These are phyloP conservation scores for Tolypocladium endophyticum DNA, from an alignment of 2,329 filamentous ascomycete genomes.

Conservation along the genomic window DNA sequence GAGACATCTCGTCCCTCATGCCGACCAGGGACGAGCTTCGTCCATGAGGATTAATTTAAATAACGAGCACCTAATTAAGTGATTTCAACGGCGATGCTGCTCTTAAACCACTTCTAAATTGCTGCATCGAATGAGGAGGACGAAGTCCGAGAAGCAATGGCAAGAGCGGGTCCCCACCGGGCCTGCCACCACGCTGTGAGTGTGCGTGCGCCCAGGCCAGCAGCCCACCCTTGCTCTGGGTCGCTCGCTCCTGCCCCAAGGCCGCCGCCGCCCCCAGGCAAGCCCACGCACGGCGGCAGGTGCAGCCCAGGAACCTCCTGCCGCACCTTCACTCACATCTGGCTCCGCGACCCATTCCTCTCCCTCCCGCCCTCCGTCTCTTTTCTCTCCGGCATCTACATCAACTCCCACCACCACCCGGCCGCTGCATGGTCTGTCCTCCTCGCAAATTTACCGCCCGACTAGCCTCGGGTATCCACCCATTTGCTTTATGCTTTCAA, in stretches of 20 bases:
- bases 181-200: conserved; percentile 5
- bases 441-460: conserved; percentile 3
- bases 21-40: background rate
- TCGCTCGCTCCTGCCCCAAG: background rate
- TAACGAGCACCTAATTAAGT: no score
- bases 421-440: conserved; percentile 4
- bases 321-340: conserved; percentile 11
- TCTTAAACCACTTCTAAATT: background rate
- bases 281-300: conserved; percentile 1
- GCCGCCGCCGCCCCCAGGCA: background rate
- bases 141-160: background rate
- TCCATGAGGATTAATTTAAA: background rate
- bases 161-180: conserved; percentile 15
- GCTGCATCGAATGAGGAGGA: no score
- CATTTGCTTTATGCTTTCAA: conserved; percentile 2
- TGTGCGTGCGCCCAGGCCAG: background rate
- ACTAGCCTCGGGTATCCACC: background rate
- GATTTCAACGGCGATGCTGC: background rate
- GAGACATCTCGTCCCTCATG: background rate
- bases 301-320: conserved; percentile 10
- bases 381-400: conserved; percentile 13
- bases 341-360: conserved; percentile 16
- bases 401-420: conserved; percentile 7
- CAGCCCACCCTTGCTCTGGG: background rate
- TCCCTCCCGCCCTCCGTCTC: conserved; percentile 8